Percentiles rank a stretch among this genome's conserved stretches.
Evolutionary conservation across 2,329 filamentous ascomycete genomes (phyloP).

Genomic region (Dothistroma pini): DNA sequence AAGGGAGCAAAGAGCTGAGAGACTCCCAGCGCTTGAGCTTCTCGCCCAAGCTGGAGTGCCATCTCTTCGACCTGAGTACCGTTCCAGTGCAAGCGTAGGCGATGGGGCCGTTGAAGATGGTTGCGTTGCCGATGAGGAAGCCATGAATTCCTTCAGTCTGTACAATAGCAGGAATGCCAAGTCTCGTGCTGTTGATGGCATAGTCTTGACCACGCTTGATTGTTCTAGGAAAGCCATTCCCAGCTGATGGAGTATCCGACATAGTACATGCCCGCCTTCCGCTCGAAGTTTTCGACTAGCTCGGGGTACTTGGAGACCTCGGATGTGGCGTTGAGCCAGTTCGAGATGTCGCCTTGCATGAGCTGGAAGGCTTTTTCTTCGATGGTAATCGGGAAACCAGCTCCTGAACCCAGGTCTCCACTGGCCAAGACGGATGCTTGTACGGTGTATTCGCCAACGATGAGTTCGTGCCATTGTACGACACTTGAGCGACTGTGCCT

Average conservation of each 20-base stretch:
- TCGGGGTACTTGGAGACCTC: slow-evolving; percentile 66
- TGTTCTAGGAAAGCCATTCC: slow-evolving; percentile 59
- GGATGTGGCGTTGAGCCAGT: slow-evolving; percentile 67
- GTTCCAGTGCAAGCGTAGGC: slow-evolving; percentile 68
- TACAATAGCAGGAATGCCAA: slow-evolving; percentile 69
- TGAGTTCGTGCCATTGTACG: slow-evolving; percentile 11
- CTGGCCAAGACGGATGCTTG: slow-evolving; percentile 57
- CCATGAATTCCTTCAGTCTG: slow-evolving; percentile 74
- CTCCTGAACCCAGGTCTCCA: slow-evolving; percentile 64
- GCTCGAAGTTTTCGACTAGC: slow-evolving; percentile 62
- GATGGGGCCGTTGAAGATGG: slow-evolving; percentile 76
- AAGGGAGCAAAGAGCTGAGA: slow-evolving; percentile 72
- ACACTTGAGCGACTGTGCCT: slow-evolving; percentile 4
- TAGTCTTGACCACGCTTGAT: slow-evolving; percentile 67
- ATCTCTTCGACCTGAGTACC: slow-evolving; percentile 62
- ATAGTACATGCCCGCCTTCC: slow-evolving; percentile 54
- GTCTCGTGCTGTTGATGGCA: slow-evolving; percentile 60
- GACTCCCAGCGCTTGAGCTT: slow-evolving; percentile 63
- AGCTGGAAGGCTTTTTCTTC: slow-evolving; percentile 68
- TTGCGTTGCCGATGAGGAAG: slow-evolving; percentile 67
- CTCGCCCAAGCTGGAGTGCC: slow-evolving; percentile 61
- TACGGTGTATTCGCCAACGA: slow-evolving; percentile 37
- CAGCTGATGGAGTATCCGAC: slow-evolving; percentile 65
- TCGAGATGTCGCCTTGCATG: slow-evolving; percentile 62
- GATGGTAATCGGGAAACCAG: slow-evolving; percentile 70